phyloP scores from a whole-genome alignment of 2,329 filamentous ascomycete genomes.

The Xylaria sp. region DNA sequence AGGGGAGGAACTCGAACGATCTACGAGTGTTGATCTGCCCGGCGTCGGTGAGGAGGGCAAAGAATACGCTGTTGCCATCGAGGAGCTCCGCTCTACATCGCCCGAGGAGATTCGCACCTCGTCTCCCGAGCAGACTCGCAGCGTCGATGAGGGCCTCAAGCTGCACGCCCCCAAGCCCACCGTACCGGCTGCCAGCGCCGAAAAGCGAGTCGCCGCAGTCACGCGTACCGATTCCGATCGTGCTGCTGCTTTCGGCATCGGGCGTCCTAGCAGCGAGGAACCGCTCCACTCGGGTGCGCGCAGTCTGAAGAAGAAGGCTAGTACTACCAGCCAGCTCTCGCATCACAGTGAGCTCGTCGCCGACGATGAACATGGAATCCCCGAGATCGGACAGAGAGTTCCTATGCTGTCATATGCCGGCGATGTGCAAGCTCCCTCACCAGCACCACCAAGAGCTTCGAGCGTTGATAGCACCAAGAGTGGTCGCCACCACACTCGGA shows the following conservation, averaged over 20 bases:
- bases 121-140: conserved; percentile 78
- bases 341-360: conserved; percentile 61
- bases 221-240: conserved; percentile 92
- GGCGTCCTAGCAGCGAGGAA: conserved; percentile 71
- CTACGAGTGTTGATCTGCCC: conserved; percentile 83
- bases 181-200: conserved; percentile 81
- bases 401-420: conserved; percentile 94
- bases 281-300: conserved; percentile 57
- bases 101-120: conserved; percentile 53
- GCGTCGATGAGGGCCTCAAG: conserved; percentile 82
- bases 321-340: conserved; percentile 62
- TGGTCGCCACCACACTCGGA: conserved; percentile 73
- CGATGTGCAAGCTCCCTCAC: conserved; percentile 95
- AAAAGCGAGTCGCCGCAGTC: conserved; percentile 82
- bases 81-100: conserved; percentile 58
- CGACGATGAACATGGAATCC: conserved; percentile 87
- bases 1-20: conserved; percentile 65
- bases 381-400: conserved; percentile 90
- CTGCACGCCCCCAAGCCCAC: conserved; percentile 91
- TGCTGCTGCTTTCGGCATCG: conserved; percentile 86
- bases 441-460: conserved; percentile 68
- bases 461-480: conserved; percentile 51
- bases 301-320: conserved; percentile 72
- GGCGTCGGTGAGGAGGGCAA: conserved; percentile 89
- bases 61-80: conserved; percentile 77